A percentile compares a stretch with the other conserved stretches of the same genome.
These are phyloP conservation scores for Erodium maritimum DNA, from an alignment of 345 rosid species.

Conservation along the genomic window DNA sequence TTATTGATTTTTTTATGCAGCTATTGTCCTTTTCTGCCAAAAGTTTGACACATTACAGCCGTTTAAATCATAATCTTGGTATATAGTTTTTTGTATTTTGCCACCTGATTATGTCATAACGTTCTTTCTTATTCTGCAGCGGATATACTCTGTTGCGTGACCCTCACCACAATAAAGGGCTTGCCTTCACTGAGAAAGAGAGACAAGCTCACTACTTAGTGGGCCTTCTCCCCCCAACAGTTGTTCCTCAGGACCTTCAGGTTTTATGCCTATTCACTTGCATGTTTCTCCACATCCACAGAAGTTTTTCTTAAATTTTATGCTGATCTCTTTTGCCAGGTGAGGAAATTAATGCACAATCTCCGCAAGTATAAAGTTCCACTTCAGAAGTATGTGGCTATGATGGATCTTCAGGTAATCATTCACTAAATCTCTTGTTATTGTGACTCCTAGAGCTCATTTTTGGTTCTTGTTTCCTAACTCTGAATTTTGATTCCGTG, in stretches of 20 bases:
- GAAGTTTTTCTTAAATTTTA: not conserved
- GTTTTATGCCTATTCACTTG: conserved; percentile 17
- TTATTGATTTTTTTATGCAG: not conserved
- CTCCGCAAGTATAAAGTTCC: conserved; percentile 83
- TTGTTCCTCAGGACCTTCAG: conserved; percentile 82
- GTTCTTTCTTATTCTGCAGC: conserved; percentile 27
- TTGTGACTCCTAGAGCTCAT: not conserved
- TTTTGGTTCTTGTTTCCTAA: not conserved
- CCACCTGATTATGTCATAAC: not conserved
- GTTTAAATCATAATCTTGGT: no score
- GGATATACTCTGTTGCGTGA: conserved; percentile 83
- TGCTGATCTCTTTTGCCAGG: conserved; percentile 23
- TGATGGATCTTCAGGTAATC: conserved; percentile 92
- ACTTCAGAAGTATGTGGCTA: conserved; percentile 79
- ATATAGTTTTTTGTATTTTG: not conserved
- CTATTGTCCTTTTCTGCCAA: not conserved
- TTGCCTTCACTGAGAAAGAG: conserved; percentile 72
- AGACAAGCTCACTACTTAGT: conserved; percentile 81
- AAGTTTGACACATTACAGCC: no score
- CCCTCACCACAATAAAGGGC: conserved; percentile 96
- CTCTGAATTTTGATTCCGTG: no score
- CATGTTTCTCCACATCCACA: not conserved
- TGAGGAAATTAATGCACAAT: conserved; percentile 73
- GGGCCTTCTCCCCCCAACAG: conserved; percentile 86
- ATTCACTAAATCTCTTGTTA: not conserved